Percentiles rank a stretch among this genome's conserved stretches.
phyloP scores from a whole-genome alignment of 805 yeast genomes.

The Maudiozyma bulderi region DNA sequence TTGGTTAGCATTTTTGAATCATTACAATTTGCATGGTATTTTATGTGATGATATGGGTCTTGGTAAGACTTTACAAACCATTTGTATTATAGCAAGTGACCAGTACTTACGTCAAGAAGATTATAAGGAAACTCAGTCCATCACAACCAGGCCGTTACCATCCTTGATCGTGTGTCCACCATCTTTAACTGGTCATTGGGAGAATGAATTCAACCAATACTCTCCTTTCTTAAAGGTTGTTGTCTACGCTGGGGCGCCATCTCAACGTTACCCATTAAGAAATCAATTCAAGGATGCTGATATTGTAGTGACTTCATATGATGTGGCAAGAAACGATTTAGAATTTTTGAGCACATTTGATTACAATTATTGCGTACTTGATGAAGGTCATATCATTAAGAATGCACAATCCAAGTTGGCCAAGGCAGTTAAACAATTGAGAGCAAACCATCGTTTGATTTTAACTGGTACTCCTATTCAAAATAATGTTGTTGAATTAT shows the following conservation, averaged over 20 bases:
- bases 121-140: conserved; percentile 45
- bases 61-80: conserved; percentile 94
- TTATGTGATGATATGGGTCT: conserved; percentile 99
- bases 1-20: conserved; percentile 93
- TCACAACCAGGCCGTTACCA: conserved; percentile 68
- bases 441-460: conserved; percentile 82
- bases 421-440: conserved; percentile 71
- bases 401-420: conserved; percentile 83
- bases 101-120: conserved; percentile 77
- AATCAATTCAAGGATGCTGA: conserved; percentile 50
- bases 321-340: conserved; percentile 88
- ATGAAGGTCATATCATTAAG: conserved; percentile 96
- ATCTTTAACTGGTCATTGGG: conserved; percentile 98
- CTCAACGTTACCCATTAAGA: conserved; percentile 50
- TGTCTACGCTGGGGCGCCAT: conserved; percentile 92
- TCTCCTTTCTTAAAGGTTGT: conserved; percentile 77
- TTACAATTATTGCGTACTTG: conserved; percentile 90
- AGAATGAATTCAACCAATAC: conserved; percentile 82
- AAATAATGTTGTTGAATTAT: conserved; percentile 88
- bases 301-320: conserved; percentile 89
- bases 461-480: conserved; percentile 97
- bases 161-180: conserved; percentile 92
- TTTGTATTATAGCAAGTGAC: conserved; percentile 93
- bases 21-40: conserved; percentile 92
- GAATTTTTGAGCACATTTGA: conserved; percentile 49